These are phyloP conservation scores for Diaporthe sp. DNA, from an alignment of 2,329 filamentous ascomycete species.

Conservation along the genomic window DNA sequence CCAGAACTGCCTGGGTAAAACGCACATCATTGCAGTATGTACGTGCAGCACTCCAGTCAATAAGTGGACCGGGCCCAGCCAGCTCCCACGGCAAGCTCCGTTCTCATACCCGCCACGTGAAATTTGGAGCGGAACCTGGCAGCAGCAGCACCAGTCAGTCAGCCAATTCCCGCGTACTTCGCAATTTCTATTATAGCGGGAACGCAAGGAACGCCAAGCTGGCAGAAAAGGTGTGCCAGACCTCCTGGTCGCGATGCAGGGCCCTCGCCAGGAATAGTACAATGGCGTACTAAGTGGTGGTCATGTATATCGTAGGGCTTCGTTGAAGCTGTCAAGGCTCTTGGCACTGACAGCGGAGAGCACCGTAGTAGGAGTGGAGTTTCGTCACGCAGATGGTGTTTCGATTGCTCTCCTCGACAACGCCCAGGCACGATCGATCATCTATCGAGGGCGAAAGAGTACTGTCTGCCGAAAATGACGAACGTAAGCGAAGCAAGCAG, in stretches of 20 bases:
- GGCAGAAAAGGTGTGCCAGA: slow-evolving; percentile 18
- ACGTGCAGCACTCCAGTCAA: not conserved
- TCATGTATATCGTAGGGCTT: not conserved
- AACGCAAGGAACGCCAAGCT: slow-evolving; percentile 6
- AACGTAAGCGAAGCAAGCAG: not conserved
- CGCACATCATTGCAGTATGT: not conserved
- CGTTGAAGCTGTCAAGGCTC: slow-evolving; percentile 27
- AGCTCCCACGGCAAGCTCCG: slow-evolving; percentile 4
- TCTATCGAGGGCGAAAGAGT: not conserved
- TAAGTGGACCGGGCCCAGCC: not conserved
- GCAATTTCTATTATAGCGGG: not conserved
- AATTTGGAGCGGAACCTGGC: slow-evolving; percentile 5
- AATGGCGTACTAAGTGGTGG: not conserved
- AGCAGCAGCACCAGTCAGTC: not conserved
- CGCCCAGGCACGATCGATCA: slow-evolving; percentile 12
- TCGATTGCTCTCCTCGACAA: slow-evolving; percentile 1
- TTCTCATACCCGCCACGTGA: slow-evolving; percentile 9
- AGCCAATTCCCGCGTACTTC: not conserved
- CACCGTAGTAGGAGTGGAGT: slow-evolving; percentile 1
- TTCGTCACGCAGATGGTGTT: not conserved
- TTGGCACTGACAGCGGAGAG: slow-evolving; percentile 19
- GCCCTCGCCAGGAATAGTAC: not conserved
- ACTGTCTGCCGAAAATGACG: not conserved
- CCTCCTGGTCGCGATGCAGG: slow-evolving; percentile 2
- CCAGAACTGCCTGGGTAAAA: not conserved